Base-by-base conservation (phyloP, 2,329 filamentous ascomycete genomes). In the Botryotinia calthae region DNA sequence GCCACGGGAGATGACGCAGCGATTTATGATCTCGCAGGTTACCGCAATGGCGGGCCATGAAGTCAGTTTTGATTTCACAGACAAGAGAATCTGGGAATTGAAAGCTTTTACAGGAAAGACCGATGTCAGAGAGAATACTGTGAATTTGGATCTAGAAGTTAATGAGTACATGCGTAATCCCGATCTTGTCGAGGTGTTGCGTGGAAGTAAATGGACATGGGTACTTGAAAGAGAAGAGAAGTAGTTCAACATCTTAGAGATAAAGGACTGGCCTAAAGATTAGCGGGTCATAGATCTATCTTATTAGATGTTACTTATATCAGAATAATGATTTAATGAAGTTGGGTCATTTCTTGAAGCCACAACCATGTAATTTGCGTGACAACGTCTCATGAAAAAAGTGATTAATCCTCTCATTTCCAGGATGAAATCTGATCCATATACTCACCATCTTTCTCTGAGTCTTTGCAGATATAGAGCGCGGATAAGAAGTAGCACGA, bases 1-100 rank as follows among this genome's bases (percentile, higher is more conserved):
- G 8, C 18, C 1, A 18, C 1, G 9, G 8, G 0, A 4, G 0
- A 4, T 4, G 1, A 20, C 6, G 18, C 14, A 12, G 48, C 51
- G 37, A 28, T 34, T 59, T 28, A 22, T 22, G n/a, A 69, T 59
- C 3, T n/a, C 51, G 40, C n/a, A 59, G 14, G 9, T 59, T 20
- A 42, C 51, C 7, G n/a, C 2, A 40, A 59, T 59, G 7, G 48
- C 9, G 28, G 66, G 51, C 20, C n/a, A n/a, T 25, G 20, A 59
- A 9, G 51, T 67, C 20, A 22, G 37, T 18, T 42, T 69, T 44
- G n/a, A n/a, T 25, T 1, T 59, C 16, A 31, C n/a, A 22, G n/a
- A 31, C 2, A 28, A 59, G 12, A 25, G 42, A 31, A 44, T 18
- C 2, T 69, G 66, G 66, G 6, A 10, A 34, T 69, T 69, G 40